Evolutionary conservation across 371 early-diverging fungal species (phyloP).

Genomic region (Rhizopus arrhizus): DNA sequence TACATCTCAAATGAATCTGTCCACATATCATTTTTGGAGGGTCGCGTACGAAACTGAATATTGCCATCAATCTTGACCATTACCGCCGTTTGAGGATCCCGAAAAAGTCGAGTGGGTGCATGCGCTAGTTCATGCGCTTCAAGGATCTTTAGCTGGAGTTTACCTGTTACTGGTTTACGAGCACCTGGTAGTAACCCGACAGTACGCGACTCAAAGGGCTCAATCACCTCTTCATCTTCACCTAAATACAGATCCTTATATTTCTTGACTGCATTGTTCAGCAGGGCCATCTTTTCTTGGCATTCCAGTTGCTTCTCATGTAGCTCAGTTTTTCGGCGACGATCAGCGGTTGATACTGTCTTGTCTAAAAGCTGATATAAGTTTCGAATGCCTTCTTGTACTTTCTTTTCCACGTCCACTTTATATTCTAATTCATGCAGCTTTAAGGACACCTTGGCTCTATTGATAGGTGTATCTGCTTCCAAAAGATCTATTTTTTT

Average conservation of each 20-base stretch:
- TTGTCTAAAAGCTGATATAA: conserved; percentile 45
- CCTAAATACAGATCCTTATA: conserved; percentile 81
- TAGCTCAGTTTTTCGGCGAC: conserved; percentile 61
- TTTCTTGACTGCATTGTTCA: conserved; percentile 77
- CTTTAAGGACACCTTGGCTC: conserved; percentile 83
- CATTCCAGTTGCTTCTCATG: conserved; percentile 70
- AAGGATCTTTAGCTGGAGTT: conserved; percentile 63
- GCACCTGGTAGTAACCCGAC: conserved; percentile 50
- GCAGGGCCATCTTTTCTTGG: conserved; percentile 75
- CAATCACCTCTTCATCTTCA: conserved; percentile 60
- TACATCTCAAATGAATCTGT: conserved; percentile 80
- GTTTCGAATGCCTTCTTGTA: conserved; percentile 70
- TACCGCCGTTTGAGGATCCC: conserved; percentile 66
- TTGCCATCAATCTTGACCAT: conserved; percentile 83
- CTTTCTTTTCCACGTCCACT: conserved; percentile 85
- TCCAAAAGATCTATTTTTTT: conserved; percentile 61
- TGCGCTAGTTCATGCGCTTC: conserved; percentile 70
- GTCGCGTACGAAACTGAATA: conserved; percentile 70
- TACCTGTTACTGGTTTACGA: conserved; percentile 73
- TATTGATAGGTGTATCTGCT: conserved; percentile 75
- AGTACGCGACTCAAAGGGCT: conserved; percentile 11
- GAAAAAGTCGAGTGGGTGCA: conserved; percentile 63
- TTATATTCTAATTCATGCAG: conserved; percentile 81
- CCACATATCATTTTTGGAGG: conserved; percentile 65
- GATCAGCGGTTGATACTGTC: conserved; percentile 37